Evolutionary conservation across 176 grass and related monocot species (phyloP), one percentile per base, ranked within the genome.

Genomic region (Triticum urartu): DNA sequence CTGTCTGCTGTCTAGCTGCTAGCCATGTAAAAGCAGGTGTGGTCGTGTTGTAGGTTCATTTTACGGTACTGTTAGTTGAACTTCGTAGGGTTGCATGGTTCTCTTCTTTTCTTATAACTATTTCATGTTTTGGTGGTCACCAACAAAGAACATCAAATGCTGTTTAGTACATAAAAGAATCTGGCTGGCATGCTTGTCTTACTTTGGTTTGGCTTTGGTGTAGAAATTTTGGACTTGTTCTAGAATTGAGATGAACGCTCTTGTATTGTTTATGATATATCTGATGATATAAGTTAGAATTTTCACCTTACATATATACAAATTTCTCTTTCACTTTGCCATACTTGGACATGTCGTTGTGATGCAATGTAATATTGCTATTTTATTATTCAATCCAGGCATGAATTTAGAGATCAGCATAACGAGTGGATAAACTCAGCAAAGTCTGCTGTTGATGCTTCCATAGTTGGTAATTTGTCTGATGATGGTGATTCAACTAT

Each of bases 351-450:
- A 28, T 22, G 85, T 84, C 68, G 36, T 18, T 60, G n/a, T 75
- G 40, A 30, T 78, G 72, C 76, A 85, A 59, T 67, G 14, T 90
- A 79, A 40, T 83, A 50, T 38, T 63, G 43, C 39, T 60, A 69
- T 42, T 86, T 83, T 79, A 26, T 68, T 35, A 82, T 84, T 88
- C 59, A 52, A 54, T 81, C n/a, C 87, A 99, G 97, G 77, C 71
- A 72, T 81, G 97, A 99, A 89, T 99, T 97, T 63, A 99, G 86
- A 91, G 87, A 91, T 71, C 88, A 93, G 52, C 94, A 99, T 89
- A 92, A 90, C 66, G 90, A 90, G 73, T 99, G 97, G 97, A 93
- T 99, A 62, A 95, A 89, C 40, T 94, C 89, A 5, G 86, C 63
- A 62, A 94, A 94, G 34, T 69, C 92, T 83, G 32, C 87, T 67